Evolutionary conservation across 768 basidiomycete genomes (phyloP).

Genomic region (Russula sp.): DNA sequence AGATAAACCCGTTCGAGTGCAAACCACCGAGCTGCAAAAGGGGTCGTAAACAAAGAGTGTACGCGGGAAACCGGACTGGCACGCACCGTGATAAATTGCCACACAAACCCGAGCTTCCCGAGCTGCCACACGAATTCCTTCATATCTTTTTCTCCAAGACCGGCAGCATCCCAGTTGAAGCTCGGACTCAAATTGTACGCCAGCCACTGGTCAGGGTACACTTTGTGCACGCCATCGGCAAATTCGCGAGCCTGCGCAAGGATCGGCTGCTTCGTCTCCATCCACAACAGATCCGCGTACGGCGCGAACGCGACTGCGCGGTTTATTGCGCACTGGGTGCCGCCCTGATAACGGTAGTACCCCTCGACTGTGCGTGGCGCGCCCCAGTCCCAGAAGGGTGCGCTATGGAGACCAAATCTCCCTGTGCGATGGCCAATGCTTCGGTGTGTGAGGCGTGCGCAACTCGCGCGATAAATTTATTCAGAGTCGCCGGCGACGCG

Average conservation of each 20-base stretch:
- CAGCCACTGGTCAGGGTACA: constrained; percentile 87
- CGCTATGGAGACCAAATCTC: constrained; percentile 65
- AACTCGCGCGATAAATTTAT: constrained; percentile 61
- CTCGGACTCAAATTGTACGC: constrained; percentile 95
- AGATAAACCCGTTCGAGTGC: constrained; percentile 97
- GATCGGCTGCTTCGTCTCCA: constrained; percentile 97
- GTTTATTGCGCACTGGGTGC: constrained; percentile 90
- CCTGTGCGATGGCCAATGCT: constrained; percentile 72
- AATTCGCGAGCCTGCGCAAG: constrained; percentile 90
- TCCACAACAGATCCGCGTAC: constrained; percentile 89
- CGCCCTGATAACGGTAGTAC: constrained; percentile 96
- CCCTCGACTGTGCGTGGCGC: constrained; percentile 92
- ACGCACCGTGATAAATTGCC: constrained; percentile 97
- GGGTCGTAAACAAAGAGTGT: neutral
- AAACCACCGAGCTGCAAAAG: constrained; percentile 79
- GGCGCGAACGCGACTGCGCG: constrained; percentile 92
- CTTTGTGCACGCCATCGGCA: constrained; percentile 79
- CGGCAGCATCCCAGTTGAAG: constrained; percentile 94
- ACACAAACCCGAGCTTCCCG: constrained; percentile 93
- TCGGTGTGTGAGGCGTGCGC: constrained; percentile 65
- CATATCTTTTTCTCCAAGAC: constrained; percentile 83
- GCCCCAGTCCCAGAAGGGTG: constrained; percentile 95
- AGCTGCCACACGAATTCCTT: constrained; percentile 87
- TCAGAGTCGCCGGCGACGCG: constrained; percentile 46
- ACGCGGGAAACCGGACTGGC: too few relatives aligned